These are phyloP conservation scores for Cryphonectria japonica DNA, from an alignment of 2,329 filamentous ascomycete genomes.

Conservation along the genomic window DNA sequence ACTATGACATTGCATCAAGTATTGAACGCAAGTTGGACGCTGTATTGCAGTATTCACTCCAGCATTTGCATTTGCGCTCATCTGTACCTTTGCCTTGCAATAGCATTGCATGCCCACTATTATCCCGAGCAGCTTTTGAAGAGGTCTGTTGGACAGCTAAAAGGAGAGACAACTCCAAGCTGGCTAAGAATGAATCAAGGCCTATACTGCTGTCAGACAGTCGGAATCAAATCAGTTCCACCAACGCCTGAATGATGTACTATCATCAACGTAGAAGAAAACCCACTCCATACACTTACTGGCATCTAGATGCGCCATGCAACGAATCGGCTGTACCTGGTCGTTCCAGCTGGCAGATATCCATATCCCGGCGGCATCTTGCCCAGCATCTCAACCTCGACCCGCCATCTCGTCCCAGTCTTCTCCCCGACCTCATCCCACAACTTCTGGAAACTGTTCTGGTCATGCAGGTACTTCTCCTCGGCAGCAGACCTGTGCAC, in stretches of 20 bases:
- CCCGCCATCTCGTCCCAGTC: constrained; percentile 43
- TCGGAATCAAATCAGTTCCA: too few relatives aligned
- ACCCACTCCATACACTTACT: too few relatives aligned
- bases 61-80: too few relatives aligned
- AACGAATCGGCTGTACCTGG: constrained; percentile 1
- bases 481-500: neutral
- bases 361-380: constrained; percentile 6
- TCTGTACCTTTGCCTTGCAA: neutral
- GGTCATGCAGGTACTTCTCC: constrained; percentile 44
- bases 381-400: constrained; percentile 9
- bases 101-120: neutral
- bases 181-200: too few relatives aligned
- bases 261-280: too few relatives aligned
- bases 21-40: too few relatives aligned
- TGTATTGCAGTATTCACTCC: too few relatives aligned
- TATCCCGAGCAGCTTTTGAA: neutral
- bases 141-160: too few relatives aligned
- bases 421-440: constrained; percentile 45
- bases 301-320: neutral
- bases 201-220: too few relatives aligned
- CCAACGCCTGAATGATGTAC: too few relatives aligned
- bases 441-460: constrained; percentile 45
- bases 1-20: too few relatives aligned
- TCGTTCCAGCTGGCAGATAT: neutral
- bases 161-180: too few relatives aligned